Conservation (phyloP, 2,329 filamentous ascomycete species). For the Hansfordia pulvinata region DNA sequence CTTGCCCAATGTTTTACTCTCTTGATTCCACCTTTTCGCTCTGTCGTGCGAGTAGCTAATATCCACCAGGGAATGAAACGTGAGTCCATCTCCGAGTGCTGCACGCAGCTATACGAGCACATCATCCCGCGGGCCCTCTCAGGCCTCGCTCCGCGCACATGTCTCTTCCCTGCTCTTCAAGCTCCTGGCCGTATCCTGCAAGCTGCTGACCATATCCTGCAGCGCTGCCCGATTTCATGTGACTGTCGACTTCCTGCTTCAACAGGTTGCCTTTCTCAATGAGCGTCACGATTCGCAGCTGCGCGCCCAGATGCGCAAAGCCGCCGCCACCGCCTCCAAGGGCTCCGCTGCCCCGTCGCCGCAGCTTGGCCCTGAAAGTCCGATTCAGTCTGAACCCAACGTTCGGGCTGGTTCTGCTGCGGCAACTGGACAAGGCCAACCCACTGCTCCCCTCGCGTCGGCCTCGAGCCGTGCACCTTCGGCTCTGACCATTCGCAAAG, state of each 20-base stretch:
- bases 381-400: constrained; percentile 29
- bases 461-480: constrained; percentile 37
- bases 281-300: constrained; percentile 85
- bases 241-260: constrained; percentile 74
- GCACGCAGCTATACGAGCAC: too few relatives aligned
- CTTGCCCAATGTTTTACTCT: too few relatives aligned
- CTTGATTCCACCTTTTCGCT: constrained; percentile 4
- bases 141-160: too few relatives aligned
- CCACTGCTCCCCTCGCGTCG: too few relatives aligned
- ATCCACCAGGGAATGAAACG: constrained; percentile 72
- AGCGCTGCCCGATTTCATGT: constrained; percentile 65
- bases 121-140: too few relatives aligned
- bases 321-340: constrained; percentile 43
- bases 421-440: too few relatives aligned
- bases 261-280: constrained; percentile 89
- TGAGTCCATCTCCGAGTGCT: constrained; percentile 33
- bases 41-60: too few relatives aligned
- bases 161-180: constrained; percentile 2
- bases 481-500: constrained; percentile 41
- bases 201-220: constrained; percentile 22
- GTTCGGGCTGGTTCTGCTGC: constrained; percentile 36
- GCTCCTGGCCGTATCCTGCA: constrained; percentile 7
- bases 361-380: constrained; percentile 32
- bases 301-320: constrained; percentile 75
- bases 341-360: constrained; percentile 45